A percentile compares a stretch with the other conserved stretches of the same genome.
These are phyloP conservation scores for Lyophyllum decastes DNA, from an alignment of 768 basidiomycete species.

Conservation along the genomic window DNA sequence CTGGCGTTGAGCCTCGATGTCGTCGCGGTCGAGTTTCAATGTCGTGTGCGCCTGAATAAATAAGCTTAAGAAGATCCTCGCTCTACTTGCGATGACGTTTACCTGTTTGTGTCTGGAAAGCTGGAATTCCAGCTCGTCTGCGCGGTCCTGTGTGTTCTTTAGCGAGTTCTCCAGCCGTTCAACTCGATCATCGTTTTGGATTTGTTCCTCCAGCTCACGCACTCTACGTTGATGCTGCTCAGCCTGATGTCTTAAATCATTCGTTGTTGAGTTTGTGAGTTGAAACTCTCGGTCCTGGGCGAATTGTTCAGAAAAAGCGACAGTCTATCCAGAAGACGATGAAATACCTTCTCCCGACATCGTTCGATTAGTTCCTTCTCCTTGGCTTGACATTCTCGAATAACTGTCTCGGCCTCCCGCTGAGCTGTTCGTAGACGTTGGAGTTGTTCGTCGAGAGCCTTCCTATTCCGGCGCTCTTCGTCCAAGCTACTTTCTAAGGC, in stretches of 20 bases:
- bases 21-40: constrained; percentile 64
- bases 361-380: constrained; percentile 58
- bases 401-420: constrained; percentile 33
- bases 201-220: constrained; percentile 78
- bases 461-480: constrained; percentile 41
- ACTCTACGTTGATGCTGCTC: constrained; percentile 57
- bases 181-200: constrained; percentile 80
- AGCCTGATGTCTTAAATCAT: constrained; percentile 54
- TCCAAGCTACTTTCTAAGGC: constrained; percentile 41
- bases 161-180: constrained; percentile 73
- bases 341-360: constrained; percentile 54
- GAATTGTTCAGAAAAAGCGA: constrained; percentile 16
- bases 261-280: constrained; percentile 51
- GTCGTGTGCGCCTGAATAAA: constrained; percentile 50
- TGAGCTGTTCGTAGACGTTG: constrained; percentile 43
- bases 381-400: constrained; percentile 44
- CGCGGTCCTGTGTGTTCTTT: constrained; percentile 78
- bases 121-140: constrained; percentile 83
- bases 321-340: neutral
- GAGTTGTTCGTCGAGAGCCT: constrained; percentile 42
- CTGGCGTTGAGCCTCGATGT: constrained; percentile 48
- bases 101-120: constrained; percentile 81
- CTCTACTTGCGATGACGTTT: constrained; percentile 14
- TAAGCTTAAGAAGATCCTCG: constrained; percentile 1
- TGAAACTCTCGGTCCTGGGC: constrained; percentile 77